Conservation (phyloP, 371 early-diverging fungal genomes). For the Mucor piriformis region DNA sequence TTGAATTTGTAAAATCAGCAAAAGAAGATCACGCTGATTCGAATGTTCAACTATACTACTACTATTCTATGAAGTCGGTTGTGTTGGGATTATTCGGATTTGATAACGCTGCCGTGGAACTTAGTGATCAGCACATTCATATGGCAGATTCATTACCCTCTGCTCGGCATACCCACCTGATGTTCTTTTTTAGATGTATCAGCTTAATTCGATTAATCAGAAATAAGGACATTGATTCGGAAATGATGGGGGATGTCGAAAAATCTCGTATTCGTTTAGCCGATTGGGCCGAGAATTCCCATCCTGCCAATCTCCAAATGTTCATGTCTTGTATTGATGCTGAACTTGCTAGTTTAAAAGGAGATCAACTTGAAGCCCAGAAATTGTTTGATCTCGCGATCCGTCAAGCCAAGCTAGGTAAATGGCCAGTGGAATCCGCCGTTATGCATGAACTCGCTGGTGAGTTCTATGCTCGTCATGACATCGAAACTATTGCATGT, state of each 20-base stretch:
- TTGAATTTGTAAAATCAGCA: constrained; percentile 22
- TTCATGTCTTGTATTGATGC: constrained; percentile 44
- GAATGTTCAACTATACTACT: constrained; percentile 25
- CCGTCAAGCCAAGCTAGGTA: constrained; percentile 37
- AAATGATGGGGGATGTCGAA: constrained; percentile 18
- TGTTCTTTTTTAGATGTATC: constrained; percentile 46
- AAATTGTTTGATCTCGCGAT: constrained; percentile 42
- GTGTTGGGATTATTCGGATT: constrained; percentile 34
- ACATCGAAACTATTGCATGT: constrained; percentile 29
- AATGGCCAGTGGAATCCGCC: constrained; percentile 38
- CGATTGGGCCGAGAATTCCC: constrained; percentile 42
- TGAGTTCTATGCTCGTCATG: constrained; percentile 37
- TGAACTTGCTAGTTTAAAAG: constrained; percentile 38
- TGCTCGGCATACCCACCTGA: constrained; percentile 41
- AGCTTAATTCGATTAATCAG: constrained; percentile 35
- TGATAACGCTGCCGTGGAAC: constrained; percentile 30
- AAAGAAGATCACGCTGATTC: constrained; percentile 1
- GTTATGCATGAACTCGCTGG: constrained; percentile 47
- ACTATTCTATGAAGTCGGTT: constrained; percentile 39
- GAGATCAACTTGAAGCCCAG: constrained; percentile 28
- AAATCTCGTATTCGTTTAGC: constrained; percentile 22
- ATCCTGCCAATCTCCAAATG: constrained; percentile 37
- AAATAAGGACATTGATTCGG: not conserved
- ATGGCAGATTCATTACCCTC: constrained; percentile 38
- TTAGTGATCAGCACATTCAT: constrained; percentile 33